Evolutionary conservation across 148 eudicot species (phyloP).

Genomic region (Arbutus unedo): DNA sequence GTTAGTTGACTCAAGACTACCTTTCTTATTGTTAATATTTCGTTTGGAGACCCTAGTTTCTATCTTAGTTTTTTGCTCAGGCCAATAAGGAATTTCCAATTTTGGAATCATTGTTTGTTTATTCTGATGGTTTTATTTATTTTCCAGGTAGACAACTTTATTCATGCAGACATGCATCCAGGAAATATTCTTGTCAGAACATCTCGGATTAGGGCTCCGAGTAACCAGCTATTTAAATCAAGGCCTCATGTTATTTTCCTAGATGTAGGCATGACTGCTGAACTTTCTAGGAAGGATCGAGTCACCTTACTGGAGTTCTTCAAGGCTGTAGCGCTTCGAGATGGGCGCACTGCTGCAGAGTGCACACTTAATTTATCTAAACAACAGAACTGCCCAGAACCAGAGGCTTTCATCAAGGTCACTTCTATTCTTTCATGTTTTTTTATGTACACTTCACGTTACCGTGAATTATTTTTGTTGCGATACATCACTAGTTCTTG

Average conservation of each 20-base stretch:
- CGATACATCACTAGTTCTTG: background rate
- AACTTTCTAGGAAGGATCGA: conserved; percentile 65
- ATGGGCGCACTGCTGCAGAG: conserved; percentile 79
- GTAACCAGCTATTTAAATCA: conserved; percentile 44
- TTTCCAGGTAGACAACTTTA: conserved; percentile 82
- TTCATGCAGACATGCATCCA: conserved; percentile 97
- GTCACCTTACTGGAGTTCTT: conserved; percentile 63
- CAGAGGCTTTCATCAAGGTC: conserved; percentile 70
- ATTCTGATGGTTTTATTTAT: conserved; percentile 5
- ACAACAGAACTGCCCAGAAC: conserved; percentile 69
- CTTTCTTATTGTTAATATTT: background rate
- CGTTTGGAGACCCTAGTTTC: background rate
- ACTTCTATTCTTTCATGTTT: background rate
- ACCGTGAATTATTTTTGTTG: background rate
- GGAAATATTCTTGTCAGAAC: conserved; percentile 84
- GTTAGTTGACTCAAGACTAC: background rate
- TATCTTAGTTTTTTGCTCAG: background rate
- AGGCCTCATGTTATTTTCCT: conserved; percentile 82
- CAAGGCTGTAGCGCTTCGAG: conserved; percentile 73
- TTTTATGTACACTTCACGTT: background rate
- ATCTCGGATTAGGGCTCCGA: conserved; percentile 31
- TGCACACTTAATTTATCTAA: conserved; percentile 64
- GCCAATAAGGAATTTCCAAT: too few relatives aligned
- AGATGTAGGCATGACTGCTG: conserved; percentile 96
- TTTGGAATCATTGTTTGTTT: background rate